These are phyloP conservation scores for Vaccinium corymbosum DNA, from an alignment of 148 eudicot species.

Conservation along the genomic window DNA sequence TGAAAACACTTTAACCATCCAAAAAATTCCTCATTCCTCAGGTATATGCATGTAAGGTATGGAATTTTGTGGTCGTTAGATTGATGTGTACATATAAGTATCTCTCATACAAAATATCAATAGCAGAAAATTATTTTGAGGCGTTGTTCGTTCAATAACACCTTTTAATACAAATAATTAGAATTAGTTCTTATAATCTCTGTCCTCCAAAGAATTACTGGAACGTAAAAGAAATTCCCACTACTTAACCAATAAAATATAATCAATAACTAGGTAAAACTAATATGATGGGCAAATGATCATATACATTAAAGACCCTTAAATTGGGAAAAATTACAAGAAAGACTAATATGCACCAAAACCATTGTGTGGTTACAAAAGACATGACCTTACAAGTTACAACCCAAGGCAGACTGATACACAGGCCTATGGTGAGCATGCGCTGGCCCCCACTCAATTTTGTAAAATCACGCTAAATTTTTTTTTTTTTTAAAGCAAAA, in stretches of 20 bases:
- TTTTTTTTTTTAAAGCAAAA: too few relatives aligned
- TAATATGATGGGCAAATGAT: background rate
- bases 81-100: background rate
- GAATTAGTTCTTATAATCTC: background rate
- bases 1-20: too few relatives aligned
- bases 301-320: background rate
- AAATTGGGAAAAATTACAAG: too few relatives aligned
- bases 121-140: background rate
- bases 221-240: background rate
- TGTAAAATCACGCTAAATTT: too few relatives aligned
- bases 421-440: too few relatives aligned
- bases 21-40: too few relatives aligned
- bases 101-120: background rate
- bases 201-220: background rate
- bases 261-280: background rate
- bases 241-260: background rate
- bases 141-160: background rate
- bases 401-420: too few relatives aligned
- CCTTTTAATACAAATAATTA: background rate
- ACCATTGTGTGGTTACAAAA: background rate
- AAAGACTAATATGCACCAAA: background rate
- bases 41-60: too few relatives aligned
- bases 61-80: background rate
- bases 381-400: too few relatives aligned
- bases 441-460: too few relatives aligned